A percentile compares a stretch with the other conserved stretches of the same genome.
phyloP scores from a whole-genome alignment of 805 yeast species.

The Zygosaccharomyces gambellarensis region DNA sequence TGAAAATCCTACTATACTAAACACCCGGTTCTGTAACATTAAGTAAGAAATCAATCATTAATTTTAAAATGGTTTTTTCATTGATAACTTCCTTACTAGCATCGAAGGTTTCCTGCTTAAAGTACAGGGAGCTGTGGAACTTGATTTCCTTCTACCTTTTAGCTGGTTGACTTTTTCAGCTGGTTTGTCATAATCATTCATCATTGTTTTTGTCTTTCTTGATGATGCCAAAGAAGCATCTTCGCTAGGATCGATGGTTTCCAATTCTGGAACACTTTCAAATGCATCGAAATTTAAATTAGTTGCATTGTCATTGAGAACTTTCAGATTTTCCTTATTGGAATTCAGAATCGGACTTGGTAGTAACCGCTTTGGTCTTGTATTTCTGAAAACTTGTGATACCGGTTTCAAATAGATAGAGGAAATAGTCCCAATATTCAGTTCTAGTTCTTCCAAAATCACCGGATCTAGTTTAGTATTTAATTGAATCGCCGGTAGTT shows the following conservation, averaged over 20 bases:
- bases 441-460: slow-evolving; percentile 73
- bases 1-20: slow-evolving; percentile 31
- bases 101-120: slow-evolving; percentile 34
- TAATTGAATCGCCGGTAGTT: slow-evolving; percentile 60
- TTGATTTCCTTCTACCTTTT: slow-evolving; percentile 33
- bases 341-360: slow-evolving; percentile 45
- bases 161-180: slow-evolving; percentile 36
- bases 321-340: slow-evolving; percentile 16
- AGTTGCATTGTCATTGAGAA: slow-evolving; percentile 14
- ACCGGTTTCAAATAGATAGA: slow-evolving; percentile 82
- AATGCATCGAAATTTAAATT: slow-evolving; percentile 16
- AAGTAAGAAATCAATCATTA: background rate
- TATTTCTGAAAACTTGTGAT: slow-evolving; percentile 66
- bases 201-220: slow-evolving; percentile 14
- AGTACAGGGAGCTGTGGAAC: slow-evolving; percentile 28
- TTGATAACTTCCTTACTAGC: slow-evolving; percentile 34
- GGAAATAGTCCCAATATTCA: slow-evolving; percentile 76
- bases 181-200: slow-evolving; percentile 40
- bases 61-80: slow-evolving; percentile 25
- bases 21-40: background rate
- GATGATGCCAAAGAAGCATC: slow-evolving; percentile 2
- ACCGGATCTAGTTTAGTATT: slow-evolving; percentile 65
- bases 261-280: slow-evolving; percentile 11
- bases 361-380: slow-evolving; percentile 48
- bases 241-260: slow-evolving; percentile 8